Evolutionary conservation across 495 filamentous ascomycete species (phyloP).

Genomic region (Sporormia fimetaria): DNA sequence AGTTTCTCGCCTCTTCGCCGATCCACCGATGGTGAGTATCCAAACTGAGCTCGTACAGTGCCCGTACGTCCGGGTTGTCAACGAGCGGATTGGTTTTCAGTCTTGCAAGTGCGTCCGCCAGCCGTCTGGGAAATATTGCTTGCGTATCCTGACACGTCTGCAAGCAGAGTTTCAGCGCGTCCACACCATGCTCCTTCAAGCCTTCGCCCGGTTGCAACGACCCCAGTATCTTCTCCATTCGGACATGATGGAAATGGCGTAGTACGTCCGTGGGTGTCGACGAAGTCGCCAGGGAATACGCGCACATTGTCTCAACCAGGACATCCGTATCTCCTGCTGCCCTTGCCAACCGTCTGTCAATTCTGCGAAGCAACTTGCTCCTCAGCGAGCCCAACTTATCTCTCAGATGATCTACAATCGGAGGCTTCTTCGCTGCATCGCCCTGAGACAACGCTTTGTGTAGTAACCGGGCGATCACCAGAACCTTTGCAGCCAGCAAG

Average conservation of each 20-base stretch:
- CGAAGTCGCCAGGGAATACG: slow-evolving; percentile 72
- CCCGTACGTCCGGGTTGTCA: slow-evolving; percentile 52
- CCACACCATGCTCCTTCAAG: slow-evolving; percentile 29
- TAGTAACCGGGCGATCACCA: slow-evolving; percentile 62
- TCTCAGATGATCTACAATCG: slow-evolving; percentile 50
- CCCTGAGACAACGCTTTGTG: slow-evolving; percentile 54
- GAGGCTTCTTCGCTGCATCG: slow-evolving; percentile 34
- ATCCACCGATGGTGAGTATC: slow-evolving; percentile 76
- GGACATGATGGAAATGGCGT: slow-evolving; percentile 65
- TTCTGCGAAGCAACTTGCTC: slow-evolving; percentile 48
- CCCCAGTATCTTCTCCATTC: slow-evolving; percentile 52
- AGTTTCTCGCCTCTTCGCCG: slow-evolving; percentile 69
- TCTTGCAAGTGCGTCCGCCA: slow-evolving; percentile 56
- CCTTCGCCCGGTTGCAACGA: slow-evolving; percentile 40
- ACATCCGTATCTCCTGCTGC: slow-evolving; percentile 38
- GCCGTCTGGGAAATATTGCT: slow-evolving; percentile 54
- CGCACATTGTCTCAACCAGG: slow-evolving; percentile 61
- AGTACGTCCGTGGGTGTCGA: slow-evolving; percentile 72
- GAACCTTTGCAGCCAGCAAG: slow-evolving; percentile 64
- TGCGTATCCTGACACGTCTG: slow-evolving; percentile 69
- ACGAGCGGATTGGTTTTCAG: slow-evolving; percentile 62
- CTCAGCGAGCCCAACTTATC: slow-evolving; percentile 50
- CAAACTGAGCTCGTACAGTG: slow-evolving; percentile 60
- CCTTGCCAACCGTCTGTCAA: slow-evolving; percentile 56
- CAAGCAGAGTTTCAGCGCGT: slow-evolving; percentile 59